Evolutionary conservation across 2,329 filamentous ascomycete genomes (phyloP), one percentile per base, ranked within the genome.

Genomic region (Xylaria sp.): DNA sequence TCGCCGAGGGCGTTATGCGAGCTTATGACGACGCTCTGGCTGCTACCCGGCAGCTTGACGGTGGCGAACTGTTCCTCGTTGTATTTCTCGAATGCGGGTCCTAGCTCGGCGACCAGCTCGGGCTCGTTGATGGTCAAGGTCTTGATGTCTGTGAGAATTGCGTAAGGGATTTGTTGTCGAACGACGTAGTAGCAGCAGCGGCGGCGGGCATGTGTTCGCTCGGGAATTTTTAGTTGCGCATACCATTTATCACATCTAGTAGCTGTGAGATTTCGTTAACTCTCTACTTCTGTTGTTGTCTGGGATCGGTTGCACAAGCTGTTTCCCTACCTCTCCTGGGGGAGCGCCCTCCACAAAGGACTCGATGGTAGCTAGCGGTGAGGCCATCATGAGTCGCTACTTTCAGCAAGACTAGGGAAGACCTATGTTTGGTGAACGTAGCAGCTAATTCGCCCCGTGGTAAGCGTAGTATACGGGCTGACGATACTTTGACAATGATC

Each of bases 321-420:
- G 51, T 80, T 72, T 56, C 68, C n/a, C 50, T 87, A 97, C 94
- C 90, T 99, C 95, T 83, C 95, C 95, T 21, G 95, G 95, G 50
- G 95, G 95, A 72, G 95, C 93, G 74, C 92, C 92, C 81, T 96
- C 89, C 69, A 99, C 89, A 78, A 98, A 99, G 54, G 93, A 89
- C 70, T 93, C 91, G 68, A 92, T 83, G 59, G 88, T 87, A 64
- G 86, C 83, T 67, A 87, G 70, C 60, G 80, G 76, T 55, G 75
- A 74, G 17, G 81, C 73, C 71, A 78, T 77, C 40, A 55, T 50
- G 4, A 14, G 33, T 53, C 23, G 45, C 43, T 7, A 25, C 53
- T 52, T 14, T 45, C 38, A n/a, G 40, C 38, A 28, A 37, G 14
- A 37, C n/a, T 50, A 23, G 4, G n/a, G n/a, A n/a, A n/a, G 8